A percentile compares a stretch with the other conserved stretches of the same genome.
phyloP scores from a whole-genome alignment of 768 basidiomycete species.

The Hypholoma sublateritium region DNA sequence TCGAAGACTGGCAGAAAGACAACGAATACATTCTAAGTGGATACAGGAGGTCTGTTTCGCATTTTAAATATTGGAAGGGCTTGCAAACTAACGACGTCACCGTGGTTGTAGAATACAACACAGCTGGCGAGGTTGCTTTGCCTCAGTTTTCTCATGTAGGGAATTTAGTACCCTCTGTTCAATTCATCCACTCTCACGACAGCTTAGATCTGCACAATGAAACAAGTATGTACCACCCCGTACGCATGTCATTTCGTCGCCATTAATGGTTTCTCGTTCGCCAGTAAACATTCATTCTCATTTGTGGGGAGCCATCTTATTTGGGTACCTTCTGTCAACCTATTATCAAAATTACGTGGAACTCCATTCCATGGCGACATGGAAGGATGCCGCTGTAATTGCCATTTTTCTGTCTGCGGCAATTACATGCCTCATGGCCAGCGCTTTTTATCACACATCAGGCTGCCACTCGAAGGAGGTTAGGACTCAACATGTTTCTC shows the following conservation, averaged over 20 bases:
- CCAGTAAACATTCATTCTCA: conserved; percentile 88
- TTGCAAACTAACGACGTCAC: conserved; percentile 4
- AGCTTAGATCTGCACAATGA: conserved; percentile 74
- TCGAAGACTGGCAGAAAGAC: conserved; percentile 70
- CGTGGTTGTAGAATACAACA: conserved; percentile 47
- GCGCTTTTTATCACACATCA: conserved; percentile 72
- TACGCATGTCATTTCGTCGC: neutral
- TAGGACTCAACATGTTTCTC: conserved; percentile 23
- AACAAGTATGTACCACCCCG: conserved; percentile 46
- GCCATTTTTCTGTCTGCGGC: conserved; percentile 69
- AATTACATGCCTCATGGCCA: conserved; percentile 69
- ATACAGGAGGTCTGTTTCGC: conserved; percentile 59
- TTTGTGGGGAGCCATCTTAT: conserved; percentile 66
- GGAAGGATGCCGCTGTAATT: conserved; percentile 61
- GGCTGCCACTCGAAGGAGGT: conserved; percentile 74
- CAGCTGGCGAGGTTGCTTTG: conserved; percentile 60
- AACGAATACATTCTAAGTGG: conserved; percentile 73
- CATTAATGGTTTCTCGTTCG: conserved; percentile 4
- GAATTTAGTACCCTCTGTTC: conserved; percentile 12
- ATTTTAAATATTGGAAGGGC: neutral
- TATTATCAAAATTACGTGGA: conserved; percentile 52
- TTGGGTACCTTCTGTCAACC: conserved; percentile 52
- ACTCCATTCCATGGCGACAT: conserved; percentile 53
- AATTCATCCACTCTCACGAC: conserved; percentile 17
- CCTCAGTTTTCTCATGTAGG: conserved; percentile 70